Base-by-base conservation (phyloP, 176 grass and related monocot genomes). In the Rhipidocladum racemiflorum region DNA sequence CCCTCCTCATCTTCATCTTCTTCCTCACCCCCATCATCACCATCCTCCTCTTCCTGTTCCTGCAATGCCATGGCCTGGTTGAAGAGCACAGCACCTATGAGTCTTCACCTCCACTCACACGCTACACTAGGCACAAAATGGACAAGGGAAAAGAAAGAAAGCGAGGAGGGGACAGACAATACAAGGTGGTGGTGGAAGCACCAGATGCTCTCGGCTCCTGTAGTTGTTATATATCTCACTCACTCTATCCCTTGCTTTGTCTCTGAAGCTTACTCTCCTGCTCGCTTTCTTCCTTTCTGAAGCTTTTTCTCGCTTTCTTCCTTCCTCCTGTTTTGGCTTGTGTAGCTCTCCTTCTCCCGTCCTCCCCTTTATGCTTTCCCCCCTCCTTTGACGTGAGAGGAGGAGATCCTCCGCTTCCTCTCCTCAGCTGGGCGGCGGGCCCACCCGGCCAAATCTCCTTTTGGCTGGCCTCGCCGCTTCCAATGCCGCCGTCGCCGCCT, bases 341-440 rank as follows among this genome's bases (percentile, higher is more conserved):
- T 72, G 73, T 3, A 80, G 79, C 73, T 20, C 12, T 39, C 55
- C 63, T 20, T 20, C 79, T 10, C 6, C 67, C 9, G 20, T 35
- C 61, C 57, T 3, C 21, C 42, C 62, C 77, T 90, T 90, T 90
- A 90, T 86, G 83, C 88, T 75, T 69, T 84, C 72, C 79, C 79
- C 70, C 72, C 56, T 50, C 42, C 51, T 60, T 69, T 39, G 87
- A 85, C 78, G 83, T 77, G 78, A 77, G 83, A 85, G 83, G 70
- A 85, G 82, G 70, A 81, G 82, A 89, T 85, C 82, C 87, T 81
- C 87, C 53, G 0, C 68, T 14, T 32, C 18, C 72, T 28, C 9
- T 16, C 9, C 70, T 85, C 83, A 85, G 36, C 87, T 85, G 55
- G 65, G 36, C 12, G 77, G 44, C 3, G 87, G 87, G 17, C 45